Conservation (phyloP, 2,329 filamentous ascomycete species). For the Monilinia aucupariae region DNA sequence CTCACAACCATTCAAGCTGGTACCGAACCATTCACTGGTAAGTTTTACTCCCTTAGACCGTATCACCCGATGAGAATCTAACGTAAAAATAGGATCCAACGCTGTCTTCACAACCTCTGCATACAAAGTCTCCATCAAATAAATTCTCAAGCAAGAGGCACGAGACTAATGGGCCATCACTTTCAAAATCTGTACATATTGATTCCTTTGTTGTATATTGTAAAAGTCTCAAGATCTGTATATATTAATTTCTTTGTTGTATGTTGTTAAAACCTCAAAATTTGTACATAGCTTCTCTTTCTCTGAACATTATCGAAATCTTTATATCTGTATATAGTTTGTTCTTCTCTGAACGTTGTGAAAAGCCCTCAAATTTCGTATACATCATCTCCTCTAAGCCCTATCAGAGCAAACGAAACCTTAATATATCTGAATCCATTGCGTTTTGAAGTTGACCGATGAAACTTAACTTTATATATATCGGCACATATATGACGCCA, state of each 20-base stretch:
- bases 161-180: neutral
- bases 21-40: constrained; percentile 50
- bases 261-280: neutral
- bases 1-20: constrained; percentile 49
- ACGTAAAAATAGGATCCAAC: constrained; percentile 37
- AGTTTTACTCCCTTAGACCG: neutral
- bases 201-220: too few species aligned
- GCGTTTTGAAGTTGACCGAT: neutral
- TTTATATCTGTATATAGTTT: too few species aligned
- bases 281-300: neutral
- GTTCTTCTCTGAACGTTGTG: too few species aligned
- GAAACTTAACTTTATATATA: too few species aligned
- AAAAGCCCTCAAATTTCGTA: neutral
- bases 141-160: neutral
- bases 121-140: constrained; percentile 29
- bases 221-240: too few species aligned
- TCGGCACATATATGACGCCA: too few species aligned
- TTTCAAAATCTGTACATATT: too few species aligned
- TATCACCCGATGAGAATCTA: neutral
- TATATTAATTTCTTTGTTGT: too few species aligned
- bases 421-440: neutral
- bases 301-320: neutral
- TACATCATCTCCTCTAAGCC: neutral
- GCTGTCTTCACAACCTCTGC: constrained; percentile 41
- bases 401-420: neutral